Evolutionary conservation across 495 filamentous ascomycete genomes (phyloP).

Genomic region (Emericellopsis terricola): DNA sequence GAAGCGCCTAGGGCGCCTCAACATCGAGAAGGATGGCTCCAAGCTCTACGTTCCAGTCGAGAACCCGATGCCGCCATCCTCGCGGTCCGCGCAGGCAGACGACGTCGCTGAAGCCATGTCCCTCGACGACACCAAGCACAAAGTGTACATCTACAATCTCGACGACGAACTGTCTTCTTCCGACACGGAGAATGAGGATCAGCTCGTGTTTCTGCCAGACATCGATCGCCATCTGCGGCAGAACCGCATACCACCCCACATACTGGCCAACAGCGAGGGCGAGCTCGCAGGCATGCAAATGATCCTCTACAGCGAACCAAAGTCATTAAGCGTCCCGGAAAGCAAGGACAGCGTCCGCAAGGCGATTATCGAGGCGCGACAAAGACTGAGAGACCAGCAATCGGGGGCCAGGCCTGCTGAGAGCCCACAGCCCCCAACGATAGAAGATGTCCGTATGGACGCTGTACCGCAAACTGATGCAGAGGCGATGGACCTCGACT

Average conservation of each 20-base stretch:
- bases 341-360: conserved; percentile 70
- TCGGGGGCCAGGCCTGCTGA: conserved; percentile 3
- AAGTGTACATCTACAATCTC: conserved; percentile 77
- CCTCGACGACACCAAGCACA: conserved; percentile 72
- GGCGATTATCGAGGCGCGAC: conserved; percentile 69
- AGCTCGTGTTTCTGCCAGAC: conserved; percentile 62
- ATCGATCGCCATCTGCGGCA: conserved; percentile 54
- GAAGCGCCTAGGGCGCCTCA: conserved; percentile 67
- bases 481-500: background rate
- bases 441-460: too few relatives aligned
- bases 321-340: conserved; percentile 53
- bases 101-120: conserved; percentile 51
- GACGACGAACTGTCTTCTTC: conserved; percentile 64
- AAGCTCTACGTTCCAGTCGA: conserved; percentile 39
- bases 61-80: conserved; percentile 4
- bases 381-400: conserved; percentile 36
- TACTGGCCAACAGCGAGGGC: conserved; percentile 34
- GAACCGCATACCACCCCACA: conserved; percentile 46
- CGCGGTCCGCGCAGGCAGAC: conserved; percentile 1
- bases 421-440: background rate
- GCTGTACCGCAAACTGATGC: too few relatives aligned
- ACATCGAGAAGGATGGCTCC: conserved; percentile 44
- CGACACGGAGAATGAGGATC: conserved; percentile 27
- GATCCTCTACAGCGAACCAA: conserved; percentile 66
- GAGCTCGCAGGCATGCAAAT: conserved; percentile 41